Evolutionary conservation across 1,284 basidiomycete species (phyloP), one percentile per base, ranked within the genome.

Genomic region (Nidula niveotomentosa): DNA sequence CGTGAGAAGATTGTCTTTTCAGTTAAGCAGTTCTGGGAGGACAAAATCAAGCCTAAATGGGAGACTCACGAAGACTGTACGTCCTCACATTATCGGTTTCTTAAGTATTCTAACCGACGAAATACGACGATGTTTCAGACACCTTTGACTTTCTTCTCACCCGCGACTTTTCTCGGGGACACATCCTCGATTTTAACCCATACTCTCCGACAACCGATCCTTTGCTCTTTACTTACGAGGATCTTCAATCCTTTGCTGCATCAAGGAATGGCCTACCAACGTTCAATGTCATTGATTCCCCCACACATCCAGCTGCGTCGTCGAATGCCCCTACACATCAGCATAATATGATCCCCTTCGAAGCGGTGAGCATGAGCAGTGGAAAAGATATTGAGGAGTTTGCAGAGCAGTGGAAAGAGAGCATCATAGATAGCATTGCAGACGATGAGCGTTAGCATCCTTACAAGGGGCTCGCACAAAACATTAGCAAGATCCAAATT

Each of bases 321-420:
- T 75, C 79, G 51, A 91, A 85, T 58, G 83, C 85, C 2, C 93
- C 94, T 1, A 77, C 82, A 1, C 81, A 94, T 65, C 88, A 91
- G 60, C 88, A 92, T 64, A 98, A 97, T 67, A 96, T 96, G 91
- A 80, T 96, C 13, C 96, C 96, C 2, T 79, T 92, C 41, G 96
- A 98, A 65, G 90, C 93, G 10, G 75, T 97, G 17, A 83, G 81
- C 52, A 72, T 96, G 65, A 89, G 91, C 62, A 81, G 80, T 52
- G 94, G 94, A 2, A 78, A 80, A 49, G 82, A 81, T 59, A 80
- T 94, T 36, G 77, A 80, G 37, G 88, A 91, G 56, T 96, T 97
- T 68, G 81, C 84, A 4, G 74, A 80, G 15, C 61, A 76, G n/a
- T 92, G 84, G 88, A 74, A 79, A 61, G 77, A 86, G 33, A 76